A percentile compares a stretch with the other conserved stretches of the same genome.
Evolutionary conservation across 2,329 filamentous ascomycete species (phyloP).

Genomic region (Hypoxylon sp.): DNA sequence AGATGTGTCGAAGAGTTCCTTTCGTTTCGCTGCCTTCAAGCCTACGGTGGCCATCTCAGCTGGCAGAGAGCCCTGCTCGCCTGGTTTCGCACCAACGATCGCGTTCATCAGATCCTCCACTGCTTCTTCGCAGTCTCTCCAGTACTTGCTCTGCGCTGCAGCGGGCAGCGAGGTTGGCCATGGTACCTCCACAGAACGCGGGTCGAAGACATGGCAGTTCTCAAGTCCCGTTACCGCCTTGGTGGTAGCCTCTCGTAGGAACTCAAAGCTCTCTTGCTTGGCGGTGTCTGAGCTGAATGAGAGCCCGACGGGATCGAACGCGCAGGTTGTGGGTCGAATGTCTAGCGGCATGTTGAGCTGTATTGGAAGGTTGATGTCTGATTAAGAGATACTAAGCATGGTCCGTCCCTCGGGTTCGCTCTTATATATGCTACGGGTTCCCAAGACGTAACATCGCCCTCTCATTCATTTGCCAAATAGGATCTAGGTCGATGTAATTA

Average conservation of each 20-base stretch:
- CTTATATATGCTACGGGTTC: constrained; percentile 2
- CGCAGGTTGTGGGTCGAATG: constrained; percentile 7
- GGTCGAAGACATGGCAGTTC: constrained; percentile 18
- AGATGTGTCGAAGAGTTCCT: constrained; percentile 14
- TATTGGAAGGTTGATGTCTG: not conserved
- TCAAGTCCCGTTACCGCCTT: constrained; percentile 8
- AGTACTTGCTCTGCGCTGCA: constrained; percentile 15
- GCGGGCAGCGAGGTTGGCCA: constrained; percentile 20
- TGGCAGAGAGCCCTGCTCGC: constrained; percentile 12
- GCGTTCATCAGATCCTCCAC: constrained; percentile 11
- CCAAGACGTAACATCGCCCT: not conserved
- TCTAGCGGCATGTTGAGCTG: constrained; percentile 5
- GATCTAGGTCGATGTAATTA: not conserved
- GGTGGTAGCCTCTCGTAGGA: constrained; percentile 7
- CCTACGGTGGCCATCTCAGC: constrained; percentile 4
- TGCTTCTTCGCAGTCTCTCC: constrained; percentile 14
- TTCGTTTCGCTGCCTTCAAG: constrained; percentile 15
- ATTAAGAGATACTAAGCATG: not conserved
- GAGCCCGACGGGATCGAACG: constrained; percentile 17
- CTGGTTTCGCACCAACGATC: constrained; percentile 5
- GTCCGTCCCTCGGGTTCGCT: not conserved
- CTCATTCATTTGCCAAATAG: not conserved
- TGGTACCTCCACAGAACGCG: constrained; percentile 2
- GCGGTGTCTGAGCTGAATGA: constrained; percentile 6
- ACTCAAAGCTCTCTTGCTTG: constrained; percentile 15